Evolutionary conservation across 805 yeast genomes (phyloP).

Genomic region (Wickerhamiella dianesei): DNA sequence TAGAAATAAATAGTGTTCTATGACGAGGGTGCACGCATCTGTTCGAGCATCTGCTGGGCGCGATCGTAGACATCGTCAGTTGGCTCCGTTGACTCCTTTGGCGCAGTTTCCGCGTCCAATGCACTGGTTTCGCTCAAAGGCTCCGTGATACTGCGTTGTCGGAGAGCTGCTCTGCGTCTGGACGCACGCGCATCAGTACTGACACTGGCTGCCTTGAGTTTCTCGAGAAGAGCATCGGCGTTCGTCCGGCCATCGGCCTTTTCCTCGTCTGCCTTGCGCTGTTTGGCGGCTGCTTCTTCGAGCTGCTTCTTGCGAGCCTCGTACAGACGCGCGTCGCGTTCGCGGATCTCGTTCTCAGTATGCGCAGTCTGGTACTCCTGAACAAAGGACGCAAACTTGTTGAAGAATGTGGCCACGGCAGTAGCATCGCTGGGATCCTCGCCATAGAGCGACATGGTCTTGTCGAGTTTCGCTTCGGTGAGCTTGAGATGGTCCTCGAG

Average conservation of each 20-base stretch:
- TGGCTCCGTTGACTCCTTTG: not conserved
- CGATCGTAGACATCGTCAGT: slow-evolving; percentile 12
- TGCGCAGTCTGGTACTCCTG: slow-evolving; percentile 69
- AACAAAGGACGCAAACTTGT: slow-evolving; percentile 66
- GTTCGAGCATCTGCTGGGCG: slow-evolving; percentile 10
- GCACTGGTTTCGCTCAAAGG: not conserved
- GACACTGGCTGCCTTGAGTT: slow-evolving; percentile 76
- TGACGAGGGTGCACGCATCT: not conserved
- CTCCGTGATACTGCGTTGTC: not conserved
- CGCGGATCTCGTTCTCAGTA: slow-evolving; percentile 61
- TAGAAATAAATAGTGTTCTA: not conserved
- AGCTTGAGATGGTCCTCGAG: slow-evolving; percentile 49
- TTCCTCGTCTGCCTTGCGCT: not conserved
- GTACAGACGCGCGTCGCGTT: slow-evolving; percentile 65
- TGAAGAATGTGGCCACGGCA: slow-evolving; percentile 58
- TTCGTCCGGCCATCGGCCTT: slow-evolving; percentile 29
- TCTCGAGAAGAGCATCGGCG: slow-evolving; percentile 79
- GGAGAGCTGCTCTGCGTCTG: slow-evolving; percentile 51
- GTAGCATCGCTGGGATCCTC: slow-evolving; percentile 65
- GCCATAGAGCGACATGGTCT: slow-evolving; percentile 75
- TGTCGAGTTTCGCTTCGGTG: slow-evolving; percentile 51
- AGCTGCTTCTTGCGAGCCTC: slow-evolving; percentile 54
- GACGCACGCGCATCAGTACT: slow-evolving; percentile 66
- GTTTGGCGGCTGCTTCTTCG: slow-evolving; percentile 9
- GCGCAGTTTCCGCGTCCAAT: not conserved